Evolutionary conservation across 768 basidiomycete species (phyloP).

Genomic region (Pleurotus sapidus): DNA sequence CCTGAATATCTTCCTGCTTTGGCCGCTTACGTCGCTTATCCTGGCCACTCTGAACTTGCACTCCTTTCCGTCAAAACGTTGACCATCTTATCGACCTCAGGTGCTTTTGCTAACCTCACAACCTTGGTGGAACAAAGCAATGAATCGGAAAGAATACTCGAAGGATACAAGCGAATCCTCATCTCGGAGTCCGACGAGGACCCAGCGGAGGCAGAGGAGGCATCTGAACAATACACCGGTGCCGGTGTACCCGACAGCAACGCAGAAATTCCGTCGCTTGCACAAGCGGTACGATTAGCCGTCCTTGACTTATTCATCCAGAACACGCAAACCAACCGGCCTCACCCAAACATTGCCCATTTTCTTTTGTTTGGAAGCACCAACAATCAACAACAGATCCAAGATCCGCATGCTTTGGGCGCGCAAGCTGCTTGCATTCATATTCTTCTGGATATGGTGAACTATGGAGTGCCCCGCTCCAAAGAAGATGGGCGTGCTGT

Average conservation of each 20-base stretch:
- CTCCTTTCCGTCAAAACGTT: slow-evolving; percentile 81
- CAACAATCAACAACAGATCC: slow-evolving; percentile 60
- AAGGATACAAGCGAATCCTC: slow-evolving; percentile 71
- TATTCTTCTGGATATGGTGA: slow-evolving; percentile 75
- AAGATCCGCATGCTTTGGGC: slow-evolving; percentile 76
- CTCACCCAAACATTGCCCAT: slow-evolving; percentile 84
- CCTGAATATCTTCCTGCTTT: slow-evolving; percentile 76
- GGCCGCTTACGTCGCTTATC: slow-evolving; percentile 74
- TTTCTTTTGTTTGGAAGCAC: slow-evolving; percentile 77
- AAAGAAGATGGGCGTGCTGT: slow-evolving; percentile 40
- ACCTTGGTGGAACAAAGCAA: slow-evolving; percentile 76
- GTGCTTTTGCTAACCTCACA: slow-evolving; percentile 69
- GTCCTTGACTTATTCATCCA: slow-evolving; percentile 81
- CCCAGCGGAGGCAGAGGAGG: slow-evolving; percentile 54
- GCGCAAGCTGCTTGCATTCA: slow-evolving; percentile 74
- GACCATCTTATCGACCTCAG: slow-evolving; percentile 59
- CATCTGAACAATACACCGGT: slow-evolving; percentile 63
- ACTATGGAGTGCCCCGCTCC: slow-evolving; percentile 63
- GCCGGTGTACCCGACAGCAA: slow-evolving; percentile 67
- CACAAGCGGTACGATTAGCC: slow-evolving; percentile 70
- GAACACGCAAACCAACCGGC: slow-evolving; percentile 58
- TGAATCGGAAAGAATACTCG: slow-evolving; percentile 83
- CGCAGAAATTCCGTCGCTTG: slow-evolving; percentile 41
- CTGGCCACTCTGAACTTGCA: slow-evolving; percentile 68
- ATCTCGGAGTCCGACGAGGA: slow-evolving; percentile 60